phyloP scores from a whole-genome alignment of 352 stramenopile genomes.

The Albugo laibachii region DNA sequence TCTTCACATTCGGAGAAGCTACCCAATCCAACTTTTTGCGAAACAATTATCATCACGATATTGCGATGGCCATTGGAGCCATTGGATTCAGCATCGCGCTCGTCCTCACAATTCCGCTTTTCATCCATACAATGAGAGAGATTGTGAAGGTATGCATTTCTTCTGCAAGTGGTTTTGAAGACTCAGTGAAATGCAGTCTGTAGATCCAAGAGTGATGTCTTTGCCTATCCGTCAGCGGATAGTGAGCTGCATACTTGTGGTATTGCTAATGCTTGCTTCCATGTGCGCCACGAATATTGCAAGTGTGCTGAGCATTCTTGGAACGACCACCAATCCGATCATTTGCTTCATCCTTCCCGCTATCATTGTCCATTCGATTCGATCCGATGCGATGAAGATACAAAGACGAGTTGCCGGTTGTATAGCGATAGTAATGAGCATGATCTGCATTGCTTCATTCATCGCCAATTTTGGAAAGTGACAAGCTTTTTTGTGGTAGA shows the following conservation, averaged over 20 bases:
- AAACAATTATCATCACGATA: conserved; percentile 69
- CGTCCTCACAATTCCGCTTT: conserved; percentile 67
- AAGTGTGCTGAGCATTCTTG: conserved; percentile 63
- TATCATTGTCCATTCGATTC: conserved; percentile 24
- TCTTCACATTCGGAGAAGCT: conserved; percentile 64
- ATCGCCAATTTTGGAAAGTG: no score
- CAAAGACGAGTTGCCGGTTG: no score
- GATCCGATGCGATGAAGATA: no score
- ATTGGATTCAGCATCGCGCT: conserved; percentile 68
- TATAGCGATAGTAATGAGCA: no score
- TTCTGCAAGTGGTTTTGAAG: no score
- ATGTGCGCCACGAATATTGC: conserved; percentile 60
- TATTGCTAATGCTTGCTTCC: conserved; percentile 28
- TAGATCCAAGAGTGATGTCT: no score
- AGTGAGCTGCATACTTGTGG: conserved; percentile 35
- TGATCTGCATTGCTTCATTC: no score
- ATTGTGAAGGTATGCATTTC: conserved; percentile 26
- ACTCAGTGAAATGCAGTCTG: no score
- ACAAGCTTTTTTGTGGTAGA: no score
- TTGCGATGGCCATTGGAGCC: conserved; percentile 36
- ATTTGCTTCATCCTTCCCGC: conserved; percentile 79
- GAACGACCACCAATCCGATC: conserved; percentile 67
- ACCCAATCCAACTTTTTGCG: conserved; percentile 74
- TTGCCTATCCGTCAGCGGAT: conserved; percentile 11
- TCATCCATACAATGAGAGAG: conserved; percentile 68